Base-by-base conservation (phyloP, 2,329 filamentous ascomycete species). In the Emmonsiellopsis sp. region DNA sequence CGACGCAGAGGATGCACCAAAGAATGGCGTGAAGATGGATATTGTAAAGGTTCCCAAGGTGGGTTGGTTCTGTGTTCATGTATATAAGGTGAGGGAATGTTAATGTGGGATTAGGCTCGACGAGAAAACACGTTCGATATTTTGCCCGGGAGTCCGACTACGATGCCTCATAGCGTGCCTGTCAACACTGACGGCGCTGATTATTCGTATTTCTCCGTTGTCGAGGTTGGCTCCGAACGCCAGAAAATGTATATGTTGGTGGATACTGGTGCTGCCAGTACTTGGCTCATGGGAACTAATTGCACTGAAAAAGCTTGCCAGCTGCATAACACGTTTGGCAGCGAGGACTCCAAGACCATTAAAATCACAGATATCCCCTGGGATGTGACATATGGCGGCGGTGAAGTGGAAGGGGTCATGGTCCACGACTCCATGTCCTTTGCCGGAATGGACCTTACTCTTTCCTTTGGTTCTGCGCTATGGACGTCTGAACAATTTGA, bases 271-370 rank as follows among this genome's bases (percentile, higher is more conserved):
- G 76, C 77, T 11, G 73, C 76, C 14, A 88, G 87, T 54, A 89
- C 85, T 10, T 95, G 90, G 90, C 81, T 95, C 17, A 93, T 93
- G 81, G 81, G 84, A 33, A 74, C 81, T 13, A 72, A 77, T 52
- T 95, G 90, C 72, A 76, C 68, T 13, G 82, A 81, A 2, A 68
- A 76, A 27, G 80, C 87, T 4, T 95, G 90, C 66, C 65, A 70
- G 33, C 74, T 76, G 59, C 90, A 95, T 67, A 82, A 82, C 62
- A 82, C 78, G 0, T 92, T 88, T 63, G 85, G 86, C 11, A 65
- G 77, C 3, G 69, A 73, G 2, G 79, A 86, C 58, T 95, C 89
- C 3, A 77, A 72, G 47, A 83, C 84, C 2, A 77, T 87, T 48
- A 69, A 81, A 57, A 69, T 74, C 36, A 75, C 75, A 0, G 68